Conservation (phyloP, 345 rosid species). For the Mangifera indica region DNA sequence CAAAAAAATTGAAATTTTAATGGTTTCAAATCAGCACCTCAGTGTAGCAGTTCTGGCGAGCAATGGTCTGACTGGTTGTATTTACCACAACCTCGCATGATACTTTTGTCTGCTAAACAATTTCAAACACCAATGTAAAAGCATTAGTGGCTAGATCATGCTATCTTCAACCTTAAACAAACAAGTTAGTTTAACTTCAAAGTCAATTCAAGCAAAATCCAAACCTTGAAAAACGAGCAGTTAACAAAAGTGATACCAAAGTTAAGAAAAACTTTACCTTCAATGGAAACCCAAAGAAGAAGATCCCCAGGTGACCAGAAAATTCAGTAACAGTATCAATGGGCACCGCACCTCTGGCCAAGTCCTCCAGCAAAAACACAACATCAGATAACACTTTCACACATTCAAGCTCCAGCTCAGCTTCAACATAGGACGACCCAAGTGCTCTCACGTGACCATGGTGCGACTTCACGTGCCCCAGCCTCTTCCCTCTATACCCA, state of each 20-base stretch:
- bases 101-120: conserved; percentile 30
- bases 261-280: conserved; percentile 40
- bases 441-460: conserved; percentile 62
- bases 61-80: conserved; percentile 38
- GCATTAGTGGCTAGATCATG: neutral
- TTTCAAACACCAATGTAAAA: neutral
- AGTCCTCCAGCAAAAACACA: conserved; percentile 49
- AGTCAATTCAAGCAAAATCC: neutral
- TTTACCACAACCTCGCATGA: conserved; percentile 44
- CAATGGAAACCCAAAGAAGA: conserved; percentile 56
- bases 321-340: conserved; percentile 62
- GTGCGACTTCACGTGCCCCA: conserved; percentile 64
- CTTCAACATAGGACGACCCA: conserved; percentile 61
- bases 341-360: conserved; percentile 44
- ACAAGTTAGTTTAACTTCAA: neutral
- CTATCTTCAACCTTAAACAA: neutral
- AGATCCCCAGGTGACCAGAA: conserved; percentile 55
- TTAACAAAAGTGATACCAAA: neutral
- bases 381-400: conserved; percentile 58
- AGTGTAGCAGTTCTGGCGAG: conserved; percentile 36
- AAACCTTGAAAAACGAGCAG: neutral
- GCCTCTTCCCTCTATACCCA: conserved; percentile 61
- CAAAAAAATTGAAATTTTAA: too few relatives aligned
- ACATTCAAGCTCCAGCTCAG: conserved; percentile 58
- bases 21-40: conserved; percentile 18